These are phyloP conservation scores for Santalum album DNA, from an alignment of 164 flowering plant genomes.

Conservation along the genomic window DNA sequence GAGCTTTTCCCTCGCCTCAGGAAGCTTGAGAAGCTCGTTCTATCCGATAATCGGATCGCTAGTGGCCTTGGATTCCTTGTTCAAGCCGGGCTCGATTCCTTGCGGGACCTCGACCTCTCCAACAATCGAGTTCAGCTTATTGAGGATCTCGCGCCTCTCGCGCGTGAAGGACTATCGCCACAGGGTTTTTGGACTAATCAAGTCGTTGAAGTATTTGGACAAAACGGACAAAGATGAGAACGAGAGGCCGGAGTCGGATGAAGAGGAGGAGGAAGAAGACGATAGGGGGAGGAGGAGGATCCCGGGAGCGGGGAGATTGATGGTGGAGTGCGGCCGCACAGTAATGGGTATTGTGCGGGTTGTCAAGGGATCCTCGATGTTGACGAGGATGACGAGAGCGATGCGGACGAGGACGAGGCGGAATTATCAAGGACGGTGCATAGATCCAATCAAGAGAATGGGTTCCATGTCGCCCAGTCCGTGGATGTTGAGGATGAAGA, in stretches of 20 bases:
- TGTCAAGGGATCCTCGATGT: constrained; percentile 58
- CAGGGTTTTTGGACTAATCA: constrained; percentile 81
- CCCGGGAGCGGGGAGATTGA: constrained; percentile 92
- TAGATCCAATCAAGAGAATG: constrained; percentile 47
- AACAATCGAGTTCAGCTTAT: constrained; percentile 72
- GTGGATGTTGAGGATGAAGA: constrained; percentile 26
- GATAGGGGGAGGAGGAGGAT: constrained; percentile 70
- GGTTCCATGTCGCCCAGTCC: constrained; percentile 32
- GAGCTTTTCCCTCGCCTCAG: constrained; percentile 77
- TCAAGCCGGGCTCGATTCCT: constrained; percentile 61
- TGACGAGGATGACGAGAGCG: constrained; percentile 86
- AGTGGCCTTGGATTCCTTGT: constrained; percentile 77
- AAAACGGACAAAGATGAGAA: constrained; percentile 86
- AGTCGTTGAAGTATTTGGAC: constrained; percentile 71
- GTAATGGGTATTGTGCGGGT: constrained; percentile 38
- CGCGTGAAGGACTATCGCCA: constrained; percentile 68
- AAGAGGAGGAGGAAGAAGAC: constrained; percentile 81
- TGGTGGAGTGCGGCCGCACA: constrained; percentile 49
- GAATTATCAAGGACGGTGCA: constrained; percentile 35
- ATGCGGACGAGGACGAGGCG: constrained; percentile 78
- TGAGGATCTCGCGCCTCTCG: constrained; percentile 79
- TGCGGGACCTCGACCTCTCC: constrained; percentile 79
- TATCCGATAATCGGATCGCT: constrained; percentile 80
- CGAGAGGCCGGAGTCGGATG: constrained; percentile 84
- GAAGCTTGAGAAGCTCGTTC: constrained; percentile 59